Evolutionary conservation across 2,329 filamentous ascomycete genomes (phyloP).

Genomic region (Thielaviopsis euricoi): DNA sequence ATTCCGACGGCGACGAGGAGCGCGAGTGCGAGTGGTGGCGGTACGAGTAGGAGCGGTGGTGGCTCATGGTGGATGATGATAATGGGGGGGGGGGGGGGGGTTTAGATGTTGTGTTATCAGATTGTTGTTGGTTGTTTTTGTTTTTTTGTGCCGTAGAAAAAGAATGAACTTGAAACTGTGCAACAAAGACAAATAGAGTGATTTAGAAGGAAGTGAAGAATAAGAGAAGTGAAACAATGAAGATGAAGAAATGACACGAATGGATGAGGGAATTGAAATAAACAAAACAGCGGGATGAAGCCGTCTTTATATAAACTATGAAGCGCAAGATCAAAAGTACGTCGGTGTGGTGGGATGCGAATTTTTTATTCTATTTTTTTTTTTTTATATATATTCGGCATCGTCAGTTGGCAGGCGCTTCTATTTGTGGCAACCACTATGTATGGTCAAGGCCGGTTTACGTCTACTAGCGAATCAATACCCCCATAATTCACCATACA

Average conservation of each 20-base stretch:
- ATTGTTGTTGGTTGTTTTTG: not conserved
- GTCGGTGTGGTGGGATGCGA: too few species aligned
- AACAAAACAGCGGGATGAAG: too few species aligned
- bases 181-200: not conserved
- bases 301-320: too few species aligned
- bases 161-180: not conserved
- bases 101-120: not conserved
- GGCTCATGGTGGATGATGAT: constrained; percentile 2
- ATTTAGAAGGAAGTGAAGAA: too few species aligned
- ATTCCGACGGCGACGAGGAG: not conserved
- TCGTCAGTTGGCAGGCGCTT: too few species aligned
- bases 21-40: not conserved
- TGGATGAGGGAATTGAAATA: too few species aligned
- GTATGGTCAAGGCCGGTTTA: too few species aligned
- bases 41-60: constrained; percentile 6
- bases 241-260: not conserved
- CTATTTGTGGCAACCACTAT: too few species aligned
- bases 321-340: too few species aligned
- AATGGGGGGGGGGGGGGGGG: not conserved
- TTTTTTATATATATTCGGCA: too few species aligned
- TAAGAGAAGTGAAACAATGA: not conserved
- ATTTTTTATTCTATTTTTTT: too few species aligned
- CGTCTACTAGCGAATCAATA: not conserved
- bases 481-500: too few species aligned
- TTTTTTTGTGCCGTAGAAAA: not conserved